These are phyloP conservation scores for Centaurea solstitialis DNA, from an alignment of 129 eudicot species.

Conservation along the genomic window DNA sequence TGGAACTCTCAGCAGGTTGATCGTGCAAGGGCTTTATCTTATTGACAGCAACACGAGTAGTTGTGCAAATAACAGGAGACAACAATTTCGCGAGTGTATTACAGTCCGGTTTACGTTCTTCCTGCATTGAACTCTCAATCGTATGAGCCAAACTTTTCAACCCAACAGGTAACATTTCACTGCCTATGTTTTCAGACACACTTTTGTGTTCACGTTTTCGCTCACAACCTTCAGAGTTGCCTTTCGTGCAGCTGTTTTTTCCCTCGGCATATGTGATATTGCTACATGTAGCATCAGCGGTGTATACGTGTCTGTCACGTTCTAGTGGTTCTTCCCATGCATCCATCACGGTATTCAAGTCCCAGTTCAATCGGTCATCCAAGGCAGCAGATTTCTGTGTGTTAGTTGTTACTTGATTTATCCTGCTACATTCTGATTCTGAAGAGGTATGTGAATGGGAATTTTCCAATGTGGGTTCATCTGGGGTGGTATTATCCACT, in stretches of 20 bases:
- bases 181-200: conserved; percentile 4
- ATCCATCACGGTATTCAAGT: conserved; percentile 39
- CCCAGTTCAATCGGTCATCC: conserved; percentile 44
- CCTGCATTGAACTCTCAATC: conserved; percentile 5
- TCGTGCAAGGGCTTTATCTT: no score
- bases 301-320: background rate
- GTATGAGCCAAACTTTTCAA: conserved; percentile 20
- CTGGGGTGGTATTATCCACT: conserved; percentile 1
- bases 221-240: background rate
- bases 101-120: conserved; percentile 12
- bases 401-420: conserved; percentile 1
- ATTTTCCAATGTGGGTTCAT: background rate
- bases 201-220: background rate
- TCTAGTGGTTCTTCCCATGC: conserved; percentile 38
- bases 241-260: background rate
- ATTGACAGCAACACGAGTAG: background rate
- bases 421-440: conserved; percentile 2
- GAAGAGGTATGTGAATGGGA: background rate
- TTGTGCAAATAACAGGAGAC: background rate
- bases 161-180: background rate
- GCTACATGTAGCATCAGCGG: background rate
- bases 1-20: conserved; percentile 5
- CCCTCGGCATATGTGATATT: background rate
- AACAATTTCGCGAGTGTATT: background rate
- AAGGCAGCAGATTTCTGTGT: conserved; percentile 17